Base-by-base conservation (phyloP, 129 eudicot species). In the Flaveria trinervia region DNA sequence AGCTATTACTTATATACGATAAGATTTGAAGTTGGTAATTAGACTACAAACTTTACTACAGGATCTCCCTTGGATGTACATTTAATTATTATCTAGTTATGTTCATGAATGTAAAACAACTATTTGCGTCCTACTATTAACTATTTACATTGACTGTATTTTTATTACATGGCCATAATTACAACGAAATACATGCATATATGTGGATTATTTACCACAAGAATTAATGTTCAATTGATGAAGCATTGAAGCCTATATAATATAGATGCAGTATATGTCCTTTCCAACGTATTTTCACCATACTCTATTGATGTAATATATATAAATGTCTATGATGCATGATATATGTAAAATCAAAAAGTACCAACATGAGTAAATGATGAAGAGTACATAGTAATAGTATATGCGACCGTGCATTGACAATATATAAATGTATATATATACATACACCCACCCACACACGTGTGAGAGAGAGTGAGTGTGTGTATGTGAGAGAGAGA, bases 291-390 rank as follows among this genome's bases (percentile, higher is more conserved):
- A 52, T 59, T 72, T 72, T 79, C 73, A 62, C 72, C 67, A 20
- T 22, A 72, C 68, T 43, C 46, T 71, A n/a, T 15, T 10, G 25
- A 3, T 69, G 45, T 30, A 26, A 7, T 23, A 6, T 68, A 70
- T 46, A 73, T 45, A 66, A 66, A 74, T 56, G 65, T 30, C 36
- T 80, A 55, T 80, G 75, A 67, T 74, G 74, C 84, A 66, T 80
- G 30, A 28, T 65, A 73, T 55, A 65, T 56, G 71, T 15, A 60
- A 39, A 51, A 73, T 73, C 79, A 73, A 13, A 46, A 65, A 65
- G 83, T 80, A 80, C 79, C 36, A 80, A 74, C 84, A 73, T 9
- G 71, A 80, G 71, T 80, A 54, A 80, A 74, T 80, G 84, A 68
- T 56, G 54, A 80, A 67, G 66, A 68, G 84, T 80, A 80, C 84